A percentile compares a stretch with the other conserved stretches of the same genome.
Evolutionary conservation across 306 rosid species (phyloP).

Genomic region (Malus orientalis): DNA sequence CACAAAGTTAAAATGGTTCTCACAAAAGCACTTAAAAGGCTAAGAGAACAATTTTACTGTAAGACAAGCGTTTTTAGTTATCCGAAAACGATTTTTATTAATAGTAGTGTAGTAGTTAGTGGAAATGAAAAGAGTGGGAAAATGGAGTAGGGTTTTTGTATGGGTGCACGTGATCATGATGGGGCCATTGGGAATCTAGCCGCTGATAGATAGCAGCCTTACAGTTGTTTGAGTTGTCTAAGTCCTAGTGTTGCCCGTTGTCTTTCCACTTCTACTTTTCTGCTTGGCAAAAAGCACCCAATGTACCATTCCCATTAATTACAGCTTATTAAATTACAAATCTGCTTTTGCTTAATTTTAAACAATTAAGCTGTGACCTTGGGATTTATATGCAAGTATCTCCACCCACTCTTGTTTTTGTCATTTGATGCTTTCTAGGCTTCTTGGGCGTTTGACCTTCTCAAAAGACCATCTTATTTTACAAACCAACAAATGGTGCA

Average conservation of each 20-base stretch:
- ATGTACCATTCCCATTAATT: background rate
- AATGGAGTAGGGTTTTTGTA: background rate
- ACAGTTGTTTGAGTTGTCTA: slow-evolving; percentile 22
- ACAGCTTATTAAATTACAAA: background rate
- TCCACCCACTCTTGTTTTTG: background rate
- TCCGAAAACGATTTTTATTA: too few relatives aligned
- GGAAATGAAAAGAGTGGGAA: background rate
- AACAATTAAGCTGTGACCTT: background rate
- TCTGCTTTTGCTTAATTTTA: background rate
- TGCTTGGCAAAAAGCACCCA: background rate
- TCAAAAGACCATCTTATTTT: background rate
- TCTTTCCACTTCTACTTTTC: background rate
- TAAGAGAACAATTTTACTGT: too few relatives aligned
- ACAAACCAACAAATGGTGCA: background rate
- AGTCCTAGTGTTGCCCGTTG: background rate
- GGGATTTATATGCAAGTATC: slow-evolving; percentile 17
- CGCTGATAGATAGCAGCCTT: slow-evolving; percentile 18
- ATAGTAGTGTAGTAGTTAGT: too few relatives aligned
- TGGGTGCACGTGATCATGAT: slow-evolving; percentile 43
- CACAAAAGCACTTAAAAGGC: too few relatives aligned
- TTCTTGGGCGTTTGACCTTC: background rate
- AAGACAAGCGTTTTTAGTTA: too few relatives aligned
- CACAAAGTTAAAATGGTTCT: too few relatives aligned
- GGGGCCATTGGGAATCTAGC: slow-evolving; percentile 31
- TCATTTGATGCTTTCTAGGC: background rate